Conservation (phyloP, 2,329 filamentous ascomycete genomes). For the Colletotrichum magnum region DNA sequence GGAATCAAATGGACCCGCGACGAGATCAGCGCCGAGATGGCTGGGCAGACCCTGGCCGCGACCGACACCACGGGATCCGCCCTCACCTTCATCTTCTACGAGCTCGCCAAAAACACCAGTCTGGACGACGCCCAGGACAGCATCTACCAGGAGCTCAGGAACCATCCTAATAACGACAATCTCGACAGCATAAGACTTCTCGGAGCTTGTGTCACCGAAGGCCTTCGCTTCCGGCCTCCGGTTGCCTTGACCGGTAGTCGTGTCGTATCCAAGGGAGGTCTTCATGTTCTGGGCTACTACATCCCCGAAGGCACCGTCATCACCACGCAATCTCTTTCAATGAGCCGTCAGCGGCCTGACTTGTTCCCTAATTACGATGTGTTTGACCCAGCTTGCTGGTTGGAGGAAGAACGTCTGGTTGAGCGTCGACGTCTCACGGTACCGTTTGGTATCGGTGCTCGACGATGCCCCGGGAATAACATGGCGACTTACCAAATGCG, state of each 20-base stretch:
- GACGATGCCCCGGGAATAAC: slow-evolving; percentile 40
- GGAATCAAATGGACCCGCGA: slow-evolving; percentile 15
- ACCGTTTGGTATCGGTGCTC: slow-evolving; percentile 37
- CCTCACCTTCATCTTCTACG: slow-evolving; percentile 42
- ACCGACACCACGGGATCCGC: slow-evolving; percentile 42
- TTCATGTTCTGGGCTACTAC: slow-evolving; percentile 40
- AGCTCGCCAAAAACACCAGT: slow-evolving; percentile 34
- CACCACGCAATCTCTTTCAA: slow-evolving; percentile 42
- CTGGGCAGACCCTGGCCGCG: slow-evolving; percentile 41
- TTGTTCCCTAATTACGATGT: slow-evolving; percentile 41
- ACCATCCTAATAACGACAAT: neutral
- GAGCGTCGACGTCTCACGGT: slow-evolving; percentile 34
- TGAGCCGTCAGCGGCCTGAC: slow-evolving; percentile 42
- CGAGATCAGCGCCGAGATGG: slow-evolving; percentile 42
- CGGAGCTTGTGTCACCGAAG: slow-evolving; percentile 42
- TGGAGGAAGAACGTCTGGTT: slow-evolving; percentile 16
- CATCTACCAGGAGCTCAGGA: slow-evolving; percentile 36
- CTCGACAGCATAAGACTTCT: slow-evolving; percentile 36
- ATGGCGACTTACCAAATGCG: slow-evolving; percentile 42
- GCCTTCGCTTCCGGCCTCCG: slow-evolving; percentile 41
- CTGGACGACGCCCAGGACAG: slow-evolving; percentile 16
- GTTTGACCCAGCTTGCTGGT: slow-evolving; percentile 40
- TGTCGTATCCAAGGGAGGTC: slow-evolving; percentile 36
- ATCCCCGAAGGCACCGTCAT: slow-evolving; percentile 40
- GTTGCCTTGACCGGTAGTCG: slow-evolving; percentile 42